Percentiles rank a stretch among this genome's conserved stretches.
These are phyloP conservation scores for Whalleya microplaca DNA, from an alignment of 2,329 filamentous ascomycete species.

Conservation along the genomic window DNA sequence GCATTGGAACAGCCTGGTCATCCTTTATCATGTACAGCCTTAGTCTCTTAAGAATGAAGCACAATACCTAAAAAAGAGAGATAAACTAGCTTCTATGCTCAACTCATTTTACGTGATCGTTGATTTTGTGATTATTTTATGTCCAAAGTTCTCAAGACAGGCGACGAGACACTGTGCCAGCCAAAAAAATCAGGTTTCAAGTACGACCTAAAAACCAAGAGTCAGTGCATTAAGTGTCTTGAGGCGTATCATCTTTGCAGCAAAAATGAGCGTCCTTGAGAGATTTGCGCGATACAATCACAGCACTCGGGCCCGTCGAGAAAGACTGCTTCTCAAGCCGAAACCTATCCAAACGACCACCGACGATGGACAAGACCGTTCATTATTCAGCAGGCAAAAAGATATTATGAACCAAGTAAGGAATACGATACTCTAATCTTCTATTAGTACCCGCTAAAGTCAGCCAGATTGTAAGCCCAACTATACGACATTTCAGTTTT, in stretches of 20 bases:
- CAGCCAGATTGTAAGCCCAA: conserved; percentile 35
- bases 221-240: neutral
- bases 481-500: conserved; percentile 34
- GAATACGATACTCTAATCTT: neutral
- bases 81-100: neutral
- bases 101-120: neutral
- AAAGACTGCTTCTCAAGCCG: conserved; percentile 27
- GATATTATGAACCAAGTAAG: conserved; percentile 36
- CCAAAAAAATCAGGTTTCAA: neutral
- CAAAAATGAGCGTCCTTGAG: conserved; percentile 34
- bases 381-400: conserved; percentile 29
- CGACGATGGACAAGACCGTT: conserved; percentile 29
- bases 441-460: neutral
- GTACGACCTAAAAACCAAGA: neutral
- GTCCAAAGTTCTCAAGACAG: no score
- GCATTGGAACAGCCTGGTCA: neutral
- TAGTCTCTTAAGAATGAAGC: neutral
- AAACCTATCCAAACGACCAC: conserved; percentile 22
- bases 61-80: neutral
- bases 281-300: conserved; percentile 31
- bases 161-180: no score
- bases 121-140: neutral
- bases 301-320: conserved; percentile 22
- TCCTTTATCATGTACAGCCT: neutral
- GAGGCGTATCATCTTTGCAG: neutral